These are phyloP conservation scores for Chamaecyparis obtusa DNA, from an alignment of 75 land plant genomes.

Conservation along the genomic window DNA sequence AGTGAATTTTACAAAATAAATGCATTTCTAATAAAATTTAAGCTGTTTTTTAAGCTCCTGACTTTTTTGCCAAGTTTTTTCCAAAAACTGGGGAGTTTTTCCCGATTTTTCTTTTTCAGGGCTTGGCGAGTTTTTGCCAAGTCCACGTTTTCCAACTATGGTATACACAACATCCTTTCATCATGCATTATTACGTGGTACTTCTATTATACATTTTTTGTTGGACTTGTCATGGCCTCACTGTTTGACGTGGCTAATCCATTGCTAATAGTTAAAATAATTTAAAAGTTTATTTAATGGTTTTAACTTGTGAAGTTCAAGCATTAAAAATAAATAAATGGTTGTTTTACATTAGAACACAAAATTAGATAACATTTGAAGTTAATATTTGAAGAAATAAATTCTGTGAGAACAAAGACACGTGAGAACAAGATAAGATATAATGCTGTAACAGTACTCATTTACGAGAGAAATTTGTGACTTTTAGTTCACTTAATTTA, in stretches of 20 bases:
- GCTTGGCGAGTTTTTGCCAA: too few relatives aligned
- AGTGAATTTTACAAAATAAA: too few relatives aligned
- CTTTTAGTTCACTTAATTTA: neutral
- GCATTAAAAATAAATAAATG: neutral
- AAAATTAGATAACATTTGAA: neutral
- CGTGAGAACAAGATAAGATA: neutral
- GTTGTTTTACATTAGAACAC: neutral
- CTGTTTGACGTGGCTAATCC: neutral
- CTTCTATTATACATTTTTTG: neutral
- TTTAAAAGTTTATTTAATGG: neutral
- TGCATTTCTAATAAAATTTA: too few relatives aligned
- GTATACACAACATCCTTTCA: neutral
- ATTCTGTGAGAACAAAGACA: neutral
- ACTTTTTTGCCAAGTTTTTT: too few relatives aligned
- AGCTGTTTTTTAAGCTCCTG: too few relatives aligned
- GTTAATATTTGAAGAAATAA: neutral
- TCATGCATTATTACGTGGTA: neutral
- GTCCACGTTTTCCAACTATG: too few relatives aligned
- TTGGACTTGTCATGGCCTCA: neutral
- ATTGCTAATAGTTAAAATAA: neutral
- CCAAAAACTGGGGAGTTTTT: too few relatives aligned
- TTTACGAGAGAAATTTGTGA: too few relatives aligned
- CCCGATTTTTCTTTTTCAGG: too few relatives aligned
- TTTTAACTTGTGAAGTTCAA: neutral
- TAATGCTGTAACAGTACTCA: too few relatives aligned